A percentile compares a stretch with the other conserved stretches of the same genome.
These are phyloP conservation scores for Leccinum pachyderme DNA, from an alignment of 1,284 basidiomycete genomes.

Conservation along the genomic window DNA sequence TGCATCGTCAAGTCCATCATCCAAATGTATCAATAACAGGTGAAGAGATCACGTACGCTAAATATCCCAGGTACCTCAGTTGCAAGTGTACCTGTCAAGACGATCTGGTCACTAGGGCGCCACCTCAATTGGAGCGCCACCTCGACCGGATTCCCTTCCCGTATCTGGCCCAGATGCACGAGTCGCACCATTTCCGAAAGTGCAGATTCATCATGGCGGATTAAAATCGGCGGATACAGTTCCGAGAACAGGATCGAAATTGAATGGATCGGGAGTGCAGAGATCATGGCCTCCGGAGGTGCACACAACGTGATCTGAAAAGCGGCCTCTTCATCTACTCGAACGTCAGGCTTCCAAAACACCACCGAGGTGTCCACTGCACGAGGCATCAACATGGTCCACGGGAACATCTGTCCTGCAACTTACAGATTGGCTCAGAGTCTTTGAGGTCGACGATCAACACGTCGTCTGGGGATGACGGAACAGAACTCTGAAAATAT, in stretches of 20 bases:
- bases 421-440: constrained; percentile 61
- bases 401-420: no score
- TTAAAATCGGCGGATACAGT: neutral
- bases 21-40: neutral
- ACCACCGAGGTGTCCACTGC: neutral
- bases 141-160: constrained; percentile 21
- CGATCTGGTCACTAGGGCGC: constrained; percentile 47
- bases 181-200: neutral
- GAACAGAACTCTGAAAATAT: constrained; percentile 59
- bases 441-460: constrained; percentile 64
- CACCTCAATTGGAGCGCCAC: constrained; percentile 50
- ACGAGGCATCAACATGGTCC: neutral
- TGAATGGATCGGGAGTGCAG: no score
- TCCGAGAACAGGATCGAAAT: no score
- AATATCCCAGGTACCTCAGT: neutral
- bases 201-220: neutral
- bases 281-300: no score
- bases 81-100: constrained; percentile 50
- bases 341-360: neutral
- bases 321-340: no score
- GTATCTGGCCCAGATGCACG: constrained; percentile 1
- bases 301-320: no score
- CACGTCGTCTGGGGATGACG: constrained; percentile 50
- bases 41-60: neutral
- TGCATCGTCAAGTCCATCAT: neutral